Base-by-base conservation (phyloP, 2,329 filamentous ascomycete species). In the Scolecobasidium constrictum region DNA sequence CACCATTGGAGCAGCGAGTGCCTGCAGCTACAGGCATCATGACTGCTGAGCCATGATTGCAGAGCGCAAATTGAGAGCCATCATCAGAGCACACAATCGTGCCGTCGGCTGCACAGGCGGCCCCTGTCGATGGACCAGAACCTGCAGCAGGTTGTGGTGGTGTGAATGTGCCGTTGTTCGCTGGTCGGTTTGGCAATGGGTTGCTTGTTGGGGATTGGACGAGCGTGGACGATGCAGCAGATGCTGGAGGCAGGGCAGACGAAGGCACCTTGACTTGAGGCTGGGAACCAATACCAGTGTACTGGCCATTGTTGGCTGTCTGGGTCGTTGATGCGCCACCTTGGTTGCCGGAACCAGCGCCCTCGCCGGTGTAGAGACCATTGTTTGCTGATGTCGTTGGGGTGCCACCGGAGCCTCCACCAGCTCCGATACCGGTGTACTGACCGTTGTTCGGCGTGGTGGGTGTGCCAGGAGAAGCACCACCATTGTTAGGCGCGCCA, bases 21-120 rank as follows among this genome's bases (percentile, higher is more conserved):
- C 44, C 44, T 11, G 2, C 44, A 5, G 44, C 19, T 2, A 46
- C 39, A 9, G 28, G 21, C 38, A 35, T 35, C 21, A 41, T 18
- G 4, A 34, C 18, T 6, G 34, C 43, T 6, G 22, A 31, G 2
- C 44, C 44, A 21, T 22, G 35, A 17, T 40, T 41, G 34, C 44
- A 46, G 11, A 42, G 9, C 26, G 42, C 45, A 15, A 33, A 40
- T 28, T 38, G 26, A 7, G 13, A 36, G 16, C 36, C 42, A 38
- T 45, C 44, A 15, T 21, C n/a, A 15, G 31, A 35, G 22, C 44
- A 46, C 15, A 42, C 28, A 15, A 46, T 16, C 17, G 17, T 26
- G 16, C 44, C 44, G n/a, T 44, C 42, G 13, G 34, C 21, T 12
- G 34, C 12, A 16, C 44, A 46, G 20, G 34, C 34, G n/a, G 16